Base-by-base conservation (phyloP, 768 basidiomycete species). In the Lepiota brunneoincarnata region DNA sequence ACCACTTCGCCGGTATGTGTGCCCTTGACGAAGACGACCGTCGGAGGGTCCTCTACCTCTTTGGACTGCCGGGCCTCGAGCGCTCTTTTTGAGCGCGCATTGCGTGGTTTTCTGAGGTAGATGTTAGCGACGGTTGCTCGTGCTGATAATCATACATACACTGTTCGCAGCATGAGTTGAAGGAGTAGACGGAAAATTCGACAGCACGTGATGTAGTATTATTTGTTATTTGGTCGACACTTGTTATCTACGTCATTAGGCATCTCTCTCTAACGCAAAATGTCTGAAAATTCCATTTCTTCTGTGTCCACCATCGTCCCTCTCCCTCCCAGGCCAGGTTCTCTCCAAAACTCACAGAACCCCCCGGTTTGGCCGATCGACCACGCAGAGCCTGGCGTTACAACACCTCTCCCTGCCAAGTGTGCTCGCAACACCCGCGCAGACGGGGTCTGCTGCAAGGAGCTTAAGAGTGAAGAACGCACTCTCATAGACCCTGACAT, bases 61-160 rank as follows among this genome's bases (percentile, higher is more conserved):
- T 96, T 95, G 0, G 97, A 84, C 63, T 88, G 88, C 10, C 94
- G 81, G 34, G 89, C 90, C 26, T 91, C 90, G 61, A 95, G 63
- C 0, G 82, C 95, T 56, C 97, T 81, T 72, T 98, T 99, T 12
- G 90, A 89, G 34, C 96, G 84, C 5, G 97, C 95, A 79, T 96
- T 98, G 77, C 90, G 92, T 18, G 97, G 93, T 76, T 96, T 98
- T 66, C 77, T 79, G 40, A 21, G 18, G 20, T 34, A 48, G 12
- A 23, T 50, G 40, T 42, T 9, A 31, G n/a, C 35, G 21, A 9
- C 37, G 12, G 2, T 39, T 28, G 1, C 3, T 3, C 31, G 28
- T 5, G 18, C 34, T 37, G 49, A 49, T 4, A 11, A 26, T 26
- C 20, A 34, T 24, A 48, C 67, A 40, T 59, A 66, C 67, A 66